Conservation (phyloP, 1,284 basidiomycete genomes). For the Tilletia caries region DNA sequence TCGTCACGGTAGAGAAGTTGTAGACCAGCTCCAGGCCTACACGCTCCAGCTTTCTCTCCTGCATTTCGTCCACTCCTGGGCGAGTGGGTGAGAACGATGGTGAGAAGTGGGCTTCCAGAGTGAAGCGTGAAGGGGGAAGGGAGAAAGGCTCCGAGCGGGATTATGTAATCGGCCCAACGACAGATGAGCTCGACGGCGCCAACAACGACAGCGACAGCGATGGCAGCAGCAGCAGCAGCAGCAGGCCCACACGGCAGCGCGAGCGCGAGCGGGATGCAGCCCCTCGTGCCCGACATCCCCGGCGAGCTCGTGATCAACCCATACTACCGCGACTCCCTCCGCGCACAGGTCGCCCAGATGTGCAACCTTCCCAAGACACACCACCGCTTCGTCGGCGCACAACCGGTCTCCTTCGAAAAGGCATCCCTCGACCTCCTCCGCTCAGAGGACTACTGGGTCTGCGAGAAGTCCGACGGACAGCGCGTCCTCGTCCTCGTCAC, state of each 20-base stretch:
- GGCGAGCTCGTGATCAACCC: slow-evolving; percentile 27
- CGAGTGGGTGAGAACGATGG: too few relatives aligned
- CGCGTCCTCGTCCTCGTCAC: slow-evolving; percentile 82
- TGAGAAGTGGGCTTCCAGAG: slow-evolving; percentile 6
- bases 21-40: too few relatives aligned
- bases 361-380: slow-evolving; percentile 25
- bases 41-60: too few relatives aligned
- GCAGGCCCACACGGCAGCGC: neutral
- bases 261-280: neutral
- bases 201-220: too few relatives aligned
- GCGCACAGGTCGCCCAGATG: slow-evolving; percentile 31
- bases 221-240: neutral
- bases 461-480: slow-evolving; percentile 98
- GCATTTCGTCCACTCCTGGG: too few relatives aligned
- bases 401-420: slow-evolving; percentile 46
- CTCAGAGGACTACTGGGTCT: slow-evolving; percentile 77
- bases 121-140: neutral
- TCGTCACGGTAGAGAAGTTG: too few relatives aligned
- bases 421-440: slow-evolving; percentile 29
- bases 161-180: too few relatives aligned
- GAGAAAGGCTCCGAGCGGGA: neutral
- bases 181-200: too few relatives aligned
- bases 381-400: slow-evolving; percentile 38
- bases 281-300: slow-evolving; percentile 27
- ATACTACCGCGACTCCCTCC: slow-evolving; percentile 24